Base-by-base conservation (phyloP, 2,329 filamentous ascomycete genomes). In the Bipolaris sorokiniana region DNA sequence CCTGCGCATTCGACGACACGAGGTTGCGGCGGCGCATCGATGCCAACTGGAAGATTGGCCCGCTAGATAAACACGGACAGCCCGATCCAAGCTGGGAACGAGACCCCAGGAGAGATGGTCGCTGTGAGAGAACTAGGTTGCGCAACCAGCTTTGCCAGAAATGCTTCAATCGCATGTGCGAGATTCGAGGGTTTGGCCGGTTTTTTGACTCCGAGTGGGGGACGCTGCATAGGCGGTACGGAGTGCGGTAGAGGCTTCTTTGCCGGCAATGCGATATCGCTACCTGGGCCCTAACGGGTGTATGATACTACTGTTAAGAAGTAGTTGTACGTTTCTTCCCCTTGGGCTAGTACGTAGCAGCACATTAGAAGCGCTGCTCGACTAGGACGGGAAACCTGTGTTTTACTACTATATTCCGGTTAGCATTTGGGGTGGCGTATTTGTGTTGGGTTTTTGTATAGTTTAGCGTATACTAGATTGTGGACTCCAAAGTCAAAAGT, bases 171-270 rank as follows among this genome's bases (percentile, higher is more conserved):
- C 58, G 67, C 6, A 68, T 68, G 60, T 65, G 61, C 38, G 67
- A 68, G 50, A 67, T 69, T 23, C 54, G 59, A 28, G 63, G 65
- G 9, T 69, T 69, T 45, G 64, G 65, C 1, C 55, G 59, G 7
- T 68, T 62, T 34, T 69, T 69, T 37, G 65, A 69, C 23, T 51
- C 56, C 9, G 65, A 65, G 23, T 67, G 63, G 63, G 65, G 65
- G 5, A 63, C 51, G 10, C 44, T 67, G 22, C 65, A 58, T 15
- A 44, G 48, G 9, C 53, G 51, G 10, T 58, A 52, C 15, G 58
- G 58, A 4, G 38, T 58, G 7, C 62, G 51, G 60, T 23, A 3
- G 37, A 33, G n/a, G 13, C 5, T 28, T 5, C 22, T 13, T 26
- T 31, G 28, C 38, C 26, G 7, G 37, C 7, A n/a, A 31, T 28